Evolutionary conservation across 805 yeast genomes (phyloP), one percentile per base, ranked within the genome.

Genomic region (Kodamaea neixiangensis): DNA sequence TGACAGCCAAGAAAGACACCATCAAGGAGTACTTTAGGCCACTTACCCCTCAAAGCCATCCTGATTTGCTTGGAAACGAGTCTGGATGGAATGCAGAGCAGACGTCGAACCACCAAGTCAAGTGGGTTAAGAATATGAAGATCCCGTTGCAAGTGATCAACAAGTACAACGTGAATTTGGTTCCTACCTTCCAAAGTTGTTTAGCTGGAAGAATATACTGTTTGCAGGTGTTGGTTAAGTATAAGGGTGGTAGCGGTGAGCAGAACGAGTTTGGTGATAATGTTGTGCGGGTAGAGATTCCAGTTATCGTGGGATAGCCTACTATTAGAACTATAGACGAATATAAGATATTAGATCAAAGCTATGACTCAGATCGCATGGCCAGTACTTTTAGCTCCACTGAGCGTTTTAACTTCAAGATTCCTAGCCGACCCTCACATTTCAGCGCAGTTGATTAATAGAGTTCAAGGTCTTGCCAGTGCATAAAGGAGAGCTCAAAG

Each of bases 151-250:
- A 68, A 31, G 64, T 76, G 17, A 56, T 65, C 29, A 72, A 75
- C 43, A 77, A 77, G 48, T 71, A 78, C 35, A 67, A 67, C 44
- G 74, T 79, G 44, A 81, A 83, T 1, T 62, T 86, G 49, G 62
- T 82, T 14, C 90, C 90, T 1, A 76, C 76, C 49, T 85, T 85
- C 63, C 88, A 85, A 57, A 78, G 76, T 46, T 86, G 90, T 64
- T 65, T 81, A 49, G 71, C 83, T n/a, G 78, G 85, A 3, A 73
- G 90, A 60, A 63, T 77, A 14, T 85, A 86, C 61, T 73, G 79
- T 52, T 64, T 83, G 47, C 78, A 82, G 50, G 72, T 81, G 1
- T 60, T 63, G 22, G 74, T 57, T 39, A 53, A 51, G 51, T 55
- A 44, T 44, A 54, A 54, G 47, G 77, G 77, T 3, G 60, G 65